A percentile compares a stretch with the other conserved stretches of the same genome.
These are phyloP conservation scores for Rhinocladiella mackenziei DNA, from an alignment of 2,329 filamentous ascomycete species.

Conservation along the genomic window DNA sequence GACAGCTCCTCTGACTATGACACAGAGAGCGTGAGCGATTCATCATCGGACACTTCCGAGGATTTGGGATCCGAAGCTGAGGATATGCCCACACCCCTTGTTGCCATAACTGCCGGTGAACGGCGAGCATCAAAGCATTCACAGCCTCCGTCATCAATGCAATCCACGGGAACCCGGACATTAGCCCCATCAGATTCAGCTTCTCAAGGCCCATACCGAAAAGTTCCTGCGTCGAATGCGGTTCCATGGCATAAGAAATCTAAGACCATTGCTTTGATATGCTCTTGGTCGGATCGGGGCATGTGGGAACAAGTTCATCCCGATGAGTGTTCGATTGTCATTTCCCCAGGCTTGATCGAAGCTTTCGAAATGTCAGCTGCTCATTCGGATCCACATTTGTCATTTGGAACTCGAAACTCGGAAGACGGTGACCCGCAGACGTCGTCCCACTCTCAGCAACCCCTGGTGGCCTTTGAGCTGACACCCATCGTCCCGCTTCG, in stretches of 20 bases:
- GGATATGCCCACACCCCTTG: conserved; percentile 41
- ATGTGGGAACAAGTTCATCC: conserved; percentile 59
- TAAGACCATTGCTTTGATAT: conserved; percentile 57
- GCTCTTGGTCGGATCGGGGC: conserved; percentile 61
- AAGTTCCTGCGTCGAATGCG: conserved; percentile 40
- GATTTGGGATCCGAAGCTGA: conserved; percentile 50
- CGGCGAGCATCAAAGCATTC: conserved; percentile 39
- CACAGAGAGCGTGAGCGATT: conserved; percentile 46
- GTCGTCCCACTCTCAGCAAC: conserved; percentile 39
- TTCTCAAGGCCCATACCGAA: conserved; percentile 67
- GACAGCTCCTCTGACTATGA: conserved; percentile 57
- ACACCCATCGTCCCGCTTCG: conserved; percentile 87
- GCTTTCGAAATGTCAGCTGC: conserved; percentile 55
- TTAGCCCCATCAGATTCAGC: conserved; percentile 76
- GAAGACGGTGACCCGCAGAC: conserved; percentile 31
- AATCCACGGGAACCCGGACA: conserved; percentile 48
- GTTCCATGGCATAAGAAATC: conserved; percentile 46
- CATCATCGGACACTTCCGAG: conserved; percentile 51
- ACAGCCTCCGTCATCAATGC: conserved; percentile 42
- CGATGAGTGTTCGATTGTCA: conserved; percentile 59
- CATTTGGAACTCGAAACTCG: conserved; percentile 20
- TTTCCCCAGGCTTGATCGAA: conserved; percentile 62
- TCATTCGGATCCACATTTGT: conserved; percentile 35
- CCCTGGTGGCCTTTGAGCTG: conserved; percentile 70
- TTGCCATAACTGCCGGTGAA: conserved; percentile 36